Percentiles rank a stretch among this genome's conserved stretches.
Evolutionary conservation across 495 filamentous ascomycete genomes (phyloP).

Genomic region (Bathelium albidoporum): DNA sequence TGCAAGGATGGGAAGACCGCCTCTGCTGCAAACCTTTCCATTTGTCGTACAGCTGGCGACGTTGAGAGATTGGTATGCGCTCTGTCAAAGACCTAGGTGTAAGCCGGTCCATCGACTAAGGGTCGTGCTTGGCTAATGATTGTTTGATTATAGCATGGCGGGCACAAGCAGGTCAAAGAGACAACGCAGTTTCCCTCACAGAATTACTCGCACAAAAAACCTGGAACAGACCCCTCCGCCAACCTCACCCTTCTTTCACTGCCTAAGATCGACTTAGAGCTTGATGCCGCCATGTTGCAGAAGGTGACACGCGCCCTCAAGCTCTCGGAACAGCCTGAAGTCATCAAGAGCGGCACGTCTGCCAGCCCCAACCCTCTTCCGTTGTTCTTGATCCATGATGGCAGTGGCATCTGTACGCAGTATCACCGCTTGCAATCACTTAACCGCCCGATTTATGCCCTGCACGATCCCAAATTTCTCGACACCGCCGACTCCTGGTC

Average conservation of each 20-base stretch:
- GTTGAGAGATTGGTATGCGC: constrained; percentile 6
- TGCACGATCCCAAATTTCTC: constrained; percentile 7
- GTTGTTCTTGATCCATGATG: constrained; percentile 12
- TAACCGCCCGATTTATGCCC: constrained; percentile 6
- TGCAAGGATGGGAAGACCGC: constrained; percentile 1
- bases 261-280: constrained; percentile 1
- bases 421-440: constrained; percentile 5
- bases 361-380: constrained; percentile 1
- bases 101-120: constrained; percentile 1
- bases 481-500: constrained; percentile 7
- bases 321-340: constrained; percentile 5
- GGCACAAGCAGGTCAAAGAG: neutral
- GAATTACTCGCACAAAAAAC: constrained; percentile 2
- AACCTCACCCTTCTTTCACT: neutral
- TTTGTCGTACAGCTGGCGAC: constrained; percentile 3
- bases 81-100: constrained; percentile 2
- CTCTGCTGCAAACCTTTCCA: constrained; percentile 5
- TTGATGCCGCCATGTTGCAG: neutral
- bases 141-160: constrained; percentile 1
- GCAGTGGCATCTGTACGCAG: constrained; percentile 8
- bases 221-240: constrained; percentile 1
- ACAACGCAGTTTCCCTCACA: constrained; percentile 2
- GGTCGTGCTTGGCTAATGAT: neutral
- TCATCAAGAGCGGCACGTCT: constrained; percentile 5
- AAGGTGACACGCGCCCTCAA: constrained; percentile 2